Percentiles rank a stretch among this genome's conserved stretches.
Conservation (phyloP, 345 rosid genomes). For the Turritis glabra region DNA sequence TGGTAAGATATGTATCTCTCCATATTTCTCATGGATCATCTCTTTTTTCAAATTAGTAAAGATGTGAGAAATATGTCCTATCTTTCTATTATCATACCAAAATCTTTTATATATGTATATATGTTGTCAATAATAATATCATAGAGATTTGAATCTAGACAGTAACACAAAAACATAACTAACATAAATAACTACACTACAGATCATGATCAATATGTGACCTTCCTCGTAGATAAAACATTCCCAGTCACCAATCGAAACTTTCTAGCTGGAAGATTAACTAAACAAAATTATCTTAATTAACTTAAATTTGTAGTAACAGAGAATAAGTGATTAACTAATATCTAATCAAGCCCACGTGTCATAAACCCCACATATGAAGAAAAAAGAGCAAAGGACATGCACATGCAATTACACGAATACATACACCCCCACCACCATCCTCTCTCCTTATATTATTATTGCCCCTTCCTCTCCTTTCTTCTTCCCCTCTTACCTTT, state of each 20-base stretch:
- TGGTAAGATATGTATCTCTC: neutral
- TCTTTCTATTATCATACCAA: neutral
- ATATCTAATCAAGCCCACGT: conserved; percentile 35
- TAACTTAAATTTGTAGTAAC: conserved; percentile 1
- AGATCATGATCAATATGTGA: neutral
- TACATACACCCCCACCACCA: conserved; percentile 35
- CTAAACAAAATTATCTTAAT: neutral
- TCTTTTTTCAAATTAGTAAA: neutral
- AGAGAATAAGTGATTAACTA: conserved; percentile 7
- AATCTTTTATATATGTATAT: neutral
- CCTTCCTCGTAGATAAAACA: neutral
- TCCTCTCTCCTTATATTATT: conserved; percentile 34
- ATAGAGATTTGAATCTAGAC: neutral
- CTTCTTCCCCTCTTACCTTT: conserved; percentile 38
- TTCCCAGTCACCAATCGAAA: neutral
- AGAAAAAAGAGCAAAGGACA: conserved; percentile 29
- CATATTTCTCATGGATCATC: neutral
- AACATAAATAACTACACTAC: neutral
- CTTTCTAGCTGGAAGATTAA: conserved; percentile 1
- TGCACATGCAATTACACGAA: conserved; percentile 38
- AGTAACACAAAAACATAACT: neutral
- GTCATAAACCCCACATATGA: conserved; percentile 35
- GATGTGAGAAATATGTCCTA: no score
- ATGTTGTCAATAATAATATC: neutral
- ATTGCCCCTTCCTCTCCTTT: conserved; percentile 25